Evolutionary conservation across 2,329 filamentous ascomycete genomes (phyloP), one percentile per base, ranked within the genome.

Genomic region (Trichoderma breve): DNA sequence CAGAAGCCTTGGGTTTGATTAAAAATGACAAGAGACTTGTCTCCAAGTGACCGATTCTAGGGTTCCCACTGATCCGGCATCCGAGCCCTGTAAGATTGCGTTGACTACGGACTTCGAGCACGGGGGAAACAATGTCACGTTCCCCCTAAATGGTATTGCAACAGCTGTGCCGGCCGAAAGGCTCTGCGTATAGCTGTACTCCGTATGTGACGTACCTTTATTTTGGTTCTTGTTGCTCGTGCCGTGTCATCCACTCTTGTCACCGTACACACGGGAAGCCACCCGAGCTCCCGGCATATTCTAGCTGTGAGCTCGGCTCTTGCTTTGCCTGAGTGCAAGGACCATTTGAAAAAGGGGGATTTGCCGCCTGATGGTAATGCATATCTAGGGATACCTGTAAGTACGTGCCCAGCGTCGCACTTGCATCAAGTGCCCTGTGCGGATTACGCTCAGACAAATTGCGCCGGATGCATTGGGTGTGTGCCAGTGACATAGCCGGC

Each of bases 21-120:
- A 15, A 53, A 65, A 43, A 36, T 43, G 34, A 43, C 34, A 68
- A 58, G 4, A 57, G 32, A 58, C 32, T 14, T 18, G 14, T 67
- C 64, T 67, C 18, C 51, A 43, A 53, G 51, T 57, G 51, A 36
- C 53, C 32, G 53, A 58, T 32, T 43, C 15, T 21, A 21, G 15
- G 34, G 51, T 32, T 68, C 26, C 65, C 65, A 43, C 34, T 58
- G 24, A 64, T 51, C 65, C 65, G 65, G 65, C 53, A 58, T 58
- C 65, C 34, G 65, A 68, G 51, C 51, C 64, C 9, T 57, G 47
- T 66, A 66, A 57, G 63, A 57, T 66, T 66, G 51, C 65, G 51
- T 57, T 67, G 64, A 67, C 60, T 21, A n/a, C 51, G 32, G 65
- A 32, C 18, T n/a, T 58, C 24, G 65, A 68, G 21, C 18, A 57